A percentile compares a stretch with the other conserved stretches of the same genome.
These are phyloP conservation scores for peach (Prunus persica) DNA, from an alignment of 306 rosid species.

Conservation along the genomic window Prunus_persica_NCBIv2 NC_034013.1:14848501-14849000, in stretches of 20 bases:
- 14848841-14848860: background rate
- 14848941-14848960: background rate
- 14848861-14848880: background rate
- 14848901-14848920: background rate
- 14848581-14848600: too few species aligned
- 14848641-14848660: too few species aligned
- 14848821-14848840: background rate
- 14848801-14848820: background rate
- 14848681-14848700: background rate
- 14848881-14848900: too few species aligned
- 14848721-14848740: background rate
- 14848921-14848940: background rate
- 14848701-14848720: background rate
- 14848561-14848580: background rate
- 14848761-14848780: background rate
- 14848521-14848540: background rate
- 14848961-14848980: background rate
- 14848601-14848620: too few species aligned
- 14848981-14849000: background rate
- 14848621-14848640: too few species aligned
- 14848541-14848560: background rate
- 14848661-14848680: too few species aligned
- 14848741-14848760: background rate
- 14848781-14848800: background rate
- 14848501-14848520: background rate